Percentiles rank a stretch among this genome's conserved stretches.
These are phyloP conservation scores for Phialophora verrucosa DNA, from an alignment of 2,329 filamentous ascomycete genomes.

Conservation along the genomic window DNA sequence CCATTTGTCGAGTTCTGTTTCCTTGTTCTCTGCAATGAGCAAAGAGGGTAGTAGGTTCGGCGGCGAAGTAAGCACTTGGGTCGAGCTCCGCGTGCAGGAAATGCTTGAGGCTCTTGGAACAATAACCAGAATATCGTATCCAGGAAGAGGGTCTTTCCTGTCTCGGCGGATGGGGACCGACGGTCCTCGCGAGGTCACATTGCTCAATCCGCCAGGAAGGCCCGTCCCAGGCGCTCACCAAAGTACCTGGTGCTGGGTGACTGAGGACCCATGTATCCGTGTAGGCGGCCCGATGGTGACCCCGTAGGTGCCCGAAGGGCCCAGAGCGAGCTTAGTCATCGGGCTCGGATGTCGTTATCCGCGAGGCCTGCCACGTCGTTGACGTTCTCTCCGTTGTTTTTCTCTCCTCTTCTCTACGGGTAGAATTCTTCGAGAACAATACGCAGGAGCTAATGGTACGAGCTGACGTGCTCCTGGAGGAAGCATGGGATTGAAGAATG, in stretches of 20 bases:
- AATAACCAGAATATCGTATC: neutral
- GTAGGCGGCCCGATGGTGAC: too few relatives aligned
- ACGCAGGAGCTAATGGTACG: too few relatives aligned
- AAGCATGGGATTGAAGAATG: too few relatives aligned
- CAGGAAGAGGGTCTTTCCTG: neutral
- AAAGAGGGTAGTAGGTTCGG: neutral
- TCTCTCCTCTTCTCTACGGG: neutral
- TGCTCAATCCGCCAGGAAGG: neutral
- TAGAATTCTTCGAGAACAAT: neutral
- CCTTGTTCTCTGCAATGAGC: neutral
- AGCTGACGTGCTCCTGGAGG: too few relatives aligned
- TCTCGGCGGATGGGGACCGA: neutral
- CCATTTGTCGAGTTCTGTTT: neutral
- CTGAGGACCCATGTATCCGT: too few relatives aligned
- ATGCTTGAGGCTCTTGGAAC: neutral
- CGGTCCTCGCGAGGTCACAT: neutral
- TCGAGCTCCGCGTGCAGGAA: neutral
- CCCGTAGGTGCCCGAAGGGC: too few relatives aligned
- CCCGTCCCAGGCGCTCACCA: too few relatives aligned
- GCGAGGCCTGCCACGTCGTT: neutral
- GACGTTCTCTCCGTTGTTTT: too few relatives aligned
- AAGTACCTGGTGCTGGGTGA: too few relatives aligned
- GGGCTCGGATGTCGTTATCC: neutral
- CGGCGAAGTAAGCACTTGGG: constrained; percentile 1
- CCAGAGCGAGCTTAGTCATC: neutral